phyloP scores from a whole-genome alignment of 2,329 filamentous ascomycete species.

The Emergomyces pasteurianus region DNA sequence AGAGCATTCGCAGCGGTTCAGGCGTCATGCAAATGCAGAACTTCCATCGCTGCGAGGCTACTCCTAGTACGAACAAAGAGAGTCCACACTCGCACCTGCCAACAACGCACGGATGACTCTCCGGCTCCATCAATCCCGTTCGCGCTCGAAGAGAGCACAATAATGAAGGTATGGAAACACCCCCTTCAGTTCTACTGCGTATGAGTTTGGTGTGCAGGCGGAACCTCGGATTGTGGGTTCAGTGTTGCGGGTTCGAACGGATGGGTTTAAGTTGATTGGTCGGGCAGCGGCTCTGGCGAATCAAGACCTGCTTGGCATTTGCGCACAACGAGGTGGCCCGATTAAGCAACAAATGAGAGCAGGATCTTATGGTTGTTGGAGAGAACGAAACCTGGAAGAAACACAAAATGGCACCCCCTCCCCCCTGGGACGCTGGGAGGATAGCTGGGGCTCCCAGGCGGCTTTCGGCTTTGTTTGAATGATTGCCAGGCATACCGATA shows the following conservation, averaged over 20 bases:
- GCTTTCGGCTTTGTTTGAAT: background rate
- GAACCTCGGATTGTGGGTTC: constrained; percentile 1
- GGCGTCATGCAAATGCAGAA: background rate
- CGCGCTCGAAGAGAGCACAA: background rate
- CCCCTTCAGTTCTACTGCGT: background rate
- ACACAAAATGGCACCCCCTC: background rate
- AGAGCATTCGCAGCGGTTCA: background rate
- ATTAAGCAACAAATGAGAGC: background rate
- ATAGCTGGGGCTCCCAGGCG: background rate
- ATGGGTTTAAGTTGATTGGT: background rate
- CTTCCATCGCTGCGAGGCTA: background rate
- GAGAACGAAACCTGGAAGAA: background rate
- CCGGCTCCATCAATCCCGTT: background rate
- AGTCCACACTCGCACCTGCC: background rate
- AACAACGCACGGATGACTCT: background rate
- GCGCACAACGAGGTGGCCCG: background rate
- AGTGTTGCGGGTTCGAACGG: background rate
- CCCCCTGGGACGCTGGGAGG: background rate
- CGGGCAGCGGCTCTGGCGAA: background rate
- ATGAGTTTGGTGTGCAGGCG: background rate
- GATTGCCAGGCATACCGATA: background rate
- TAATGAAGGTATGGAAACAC: background rate
- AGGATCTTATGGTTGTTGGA: background rate
- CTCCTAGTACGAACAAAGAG: background rate
- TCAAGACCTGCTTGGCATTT: background rate